These are phyloP conservation scores for Kickxella alabastrina DNA, from an alignment of 192 early-diverging fungal genomes.

Conservation along the genomic window DNA sequence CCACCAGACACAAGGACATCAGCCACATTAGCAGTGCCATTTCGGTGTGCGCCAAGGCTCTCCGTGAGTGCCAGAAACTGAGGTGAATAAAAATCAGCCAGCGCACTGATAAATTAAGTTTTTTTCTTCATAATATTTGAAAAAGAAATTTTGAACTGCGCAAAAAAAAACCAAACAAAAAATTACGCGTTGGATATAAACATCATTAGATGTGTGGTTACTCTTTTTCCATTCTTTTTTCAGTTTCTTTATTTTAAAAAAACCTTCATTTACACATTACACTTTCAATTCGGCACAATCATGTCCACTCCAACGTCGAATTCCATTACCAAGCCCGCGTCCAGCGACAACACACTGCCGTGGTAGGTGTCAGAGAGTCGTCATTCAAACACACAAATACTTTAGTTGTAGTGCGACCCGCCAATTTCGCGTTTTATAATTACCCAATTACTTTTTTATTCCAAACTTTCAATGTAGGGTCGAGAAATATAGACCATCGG, in stretches of 20 bases:
- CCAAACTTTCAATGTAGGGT: conserved; percentile 42
- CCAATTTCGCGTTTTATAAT: not conserved
- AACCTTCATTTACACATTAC: not conserved
- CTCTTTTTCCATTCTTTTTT: not conserved
- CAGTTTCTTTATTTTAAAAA: not conserved
- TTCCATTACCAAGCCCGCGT: conserved; percentile 2
- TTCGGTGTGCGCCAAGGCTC: conserved; percentile 18
- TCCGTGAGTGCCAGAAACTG: conserved; percentile 18
- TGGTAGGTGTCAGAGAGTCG: conserved; percentile 15
- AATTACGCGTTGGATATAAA: too few relatives aligned
- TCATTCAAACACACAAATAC: not conserved
- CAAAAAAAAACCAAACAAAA: too few relatives aligned
- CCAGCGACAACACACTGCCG: conserved; percentile 36
- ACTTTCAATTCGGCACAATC: not conserved
- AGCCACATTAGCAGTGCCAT: conserved; percentile 20
- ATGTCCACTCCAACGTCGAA: not conserved
- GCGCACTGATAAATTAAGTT: not conserved
- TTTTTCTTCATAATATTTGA: too few relatives aligned
- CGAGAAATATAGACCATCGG: conserved; percentile 89
- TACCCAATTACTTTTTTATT: not conserved
- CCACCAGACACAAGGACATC: conserved; percentile 17
- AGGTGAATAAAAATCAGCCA: too few relatives aligned
- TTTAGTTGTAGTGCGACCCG: not conserved
- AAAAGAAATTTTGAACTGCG: too few relatives aligned
- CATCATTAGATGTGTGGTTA: too few relatives aligned